Percentiles rank a stretch among this genome's conserved stretches.
These are phyloP conservation scores for Heterobasidion parviporum DNA, from an alignment of 1,284 basidiomycete genomes.

Conservation along the genomic window DNA sequence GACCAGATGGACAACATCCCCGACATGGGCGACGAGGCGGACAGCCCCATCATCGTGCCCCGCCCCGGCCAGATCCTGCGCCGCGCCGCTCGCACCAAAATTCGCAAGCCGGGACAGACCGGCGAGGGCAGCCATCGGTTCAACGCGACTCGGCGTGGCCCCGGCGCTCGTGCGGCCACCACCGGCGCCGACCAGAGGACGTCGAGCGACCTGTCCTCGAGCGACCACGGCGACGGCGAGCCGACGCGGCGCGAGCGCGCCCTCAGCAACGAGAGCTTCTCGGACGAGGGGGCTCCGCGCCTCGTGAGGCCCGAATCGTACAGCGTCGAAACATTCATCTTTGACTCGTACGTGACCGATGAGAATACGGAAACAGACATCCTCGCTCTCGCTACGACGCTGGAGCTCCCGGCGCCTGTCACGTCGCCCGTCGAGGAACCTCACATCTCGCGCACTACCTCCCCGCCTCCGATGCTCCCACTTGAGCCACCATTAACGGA, in stretches of 20 bases:
- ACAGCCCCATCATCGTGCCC: constrained; percentile 84
- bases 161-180: constrained; percentile 21
- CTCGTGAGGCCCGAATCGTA: constrained; percentile 55
- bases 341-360: constrained; percentile 69
- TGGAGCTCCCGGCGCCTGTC: constrained; percentile 1
- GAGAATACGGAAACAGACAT: constrained; percentile 38
- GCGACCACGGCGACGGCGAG: constrained; percentile 52
- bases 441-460: constrained; percentile 13
- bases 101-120: constrained; percentile 77
- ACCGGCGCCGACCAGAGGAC: constrained; percentile 23
- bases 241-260: constrained; percentile 15
- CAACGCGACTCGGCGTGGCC: constrained; percentile 42
- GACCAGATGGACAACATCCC: constrained; percentile 60
- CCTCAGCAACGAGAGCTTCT: constrained; percentile 14
- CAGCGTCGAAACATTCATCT: constrained; percentile 73
- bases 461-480: constrained; percentile 5
- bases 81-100: constrained; percentile 89
- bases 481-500: constrained; percentile 5
- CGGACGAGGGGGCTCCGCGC: constrained; percentile 14
- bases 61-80: constrained; percentile 86
- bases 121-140: constrained; percentile 82
- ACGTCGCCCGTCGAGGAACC: constrained; percentile 15
- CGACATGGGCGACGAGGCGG: constrained; percentile 69
- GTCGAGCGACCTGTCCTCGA: constrained; percentile 60
- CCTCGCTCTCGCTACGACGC: constrained; percentile 25